Evolutionary conservation across 2,329 filamentous ascomycete species (phyloP).

Genomic region (Pseudopithomyces maydicus): DNA sequence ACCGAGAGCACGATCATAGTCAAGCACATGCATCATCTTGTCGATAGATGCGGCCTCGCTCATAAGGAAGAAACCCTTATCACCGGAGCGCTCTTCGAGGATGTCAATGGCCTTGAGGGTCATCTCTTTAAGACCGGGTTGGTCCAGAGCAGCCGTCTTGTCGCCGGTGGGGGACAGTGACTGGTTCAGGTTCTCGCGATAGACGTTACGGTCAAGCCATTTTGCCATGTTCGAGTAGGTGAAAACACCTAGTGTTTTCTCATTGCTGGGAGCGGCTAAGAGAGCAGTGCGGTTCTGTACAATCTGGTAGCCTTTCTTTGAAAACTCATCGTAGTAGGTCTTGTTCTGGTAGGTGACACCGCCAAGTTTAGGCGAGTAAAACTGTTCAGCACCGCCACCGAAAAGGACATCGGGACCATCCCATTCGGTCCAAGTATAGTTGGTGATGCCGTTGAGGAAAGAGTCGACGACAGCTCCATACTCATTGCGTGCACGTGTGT

Average conservation of each 20-base stretch:
- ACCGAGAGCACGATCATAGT: conserved; percentile 84
- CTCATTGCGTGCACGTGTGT: conserved; percentile 71
- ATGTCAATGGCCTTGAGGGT: conserved; percentile 85
- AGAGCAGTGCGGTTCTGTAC: conserved; percentile 77
- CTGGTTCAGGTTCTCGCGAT: conserved; percentile 70
- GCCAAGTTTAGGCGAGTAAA: conserved; percentile 61
- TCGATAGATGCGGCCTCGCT: conserved; percentile 83
- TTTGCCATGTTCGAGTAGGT: conserved; percentile 75
- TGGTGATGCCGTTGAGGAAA: conserved; percentile 74
- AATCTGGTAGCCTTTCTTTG: conserved; percentile 72
- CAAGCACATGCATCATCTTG: conserved; percentile 85
- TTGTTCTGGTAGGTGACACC: conserved; percentile 69
- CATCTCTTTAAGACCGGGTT: conserved; percentile 88
- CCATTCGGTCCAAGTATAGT: conserved; percentile 81
- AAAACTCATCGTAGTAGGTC: conserved; percentile 75
- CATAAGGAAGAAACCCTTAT: conserved; percentile 86
- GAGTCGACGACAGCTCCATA: conserved; percentile 78
- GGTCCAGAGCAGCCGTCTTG: conserved; percentile 68
- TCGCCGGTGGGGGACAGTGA: conserved; percentile 73
- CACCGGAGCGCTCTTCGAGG: conserved; percentile 66
- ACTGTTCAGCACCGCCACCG: conserved; percentile 82
- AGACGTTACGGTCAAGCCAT: conserved; percentile 86
- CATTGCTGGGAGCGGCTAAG: conserved; percentile 58
- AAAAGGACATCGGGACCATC: conserved; percentile 80
- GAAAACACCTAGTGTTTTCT: conserved; percentile 78